A percentile compares a stretch with the other conserved stretches of the same genome.
These are phyloP conservation scores for Zygosaccharomyces sapae DNA, from an alignment of 1,139 yeast species.

Conservation along the genomic window DNA sequence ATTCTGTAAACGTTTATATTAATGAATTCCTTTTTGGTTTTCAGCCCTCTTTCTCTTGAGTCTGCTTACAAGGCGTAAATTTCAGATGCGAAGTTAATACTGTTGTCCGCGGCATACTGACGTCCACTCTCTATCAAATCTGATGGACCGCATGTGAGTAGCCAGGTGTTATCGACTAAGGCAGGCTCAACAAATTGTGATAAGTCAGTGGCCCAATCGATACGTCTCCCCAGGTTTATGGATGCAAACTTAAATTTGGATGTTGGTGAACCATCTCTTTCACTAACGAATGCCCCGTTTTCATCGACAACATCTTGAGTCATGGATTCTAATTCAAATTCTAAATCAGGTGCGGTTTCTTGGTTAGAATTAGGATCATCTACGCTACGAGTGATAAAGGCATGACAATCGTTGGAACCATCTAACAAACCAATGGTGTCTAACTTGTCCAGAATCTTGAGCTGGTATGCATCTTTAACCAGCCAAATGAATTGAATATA, in stretches of 20 bases:
- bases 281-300: slow-evolving; percentile 18
- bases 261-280: not conserved
- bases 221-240: slow-evolving; percentile 22
- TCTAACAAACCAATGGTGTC: slow-evolving; percentile 6
- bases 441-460: slow-evolving; percentile 17
- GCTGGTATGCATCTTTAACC: slow-evolving; percentile 22
- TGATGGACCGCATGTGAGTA: slow-evolving; percentile 26
- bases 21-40: not conserved
- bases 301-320: slow-evolving; percentile 19
- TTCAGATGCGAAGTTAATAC: slow-evolving; percentile 23
- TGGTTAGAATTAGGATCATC: slow-evolving; percentile 8
- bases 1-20: not conserved
- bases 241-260: slow-evolving; percentile 15
- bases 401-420: slow-evolving; percentile 14
- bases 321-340: slow-evolving; percentile 20
- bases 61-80: slow-evolving; percentile 17
- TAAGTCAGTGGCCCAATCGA: slow-evolving; percentile 26
- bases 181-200: slow-evolving; percentile 22
- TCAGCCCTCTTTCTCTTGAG: not conserved
- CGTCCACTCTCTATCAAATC: slow-evolving; percentile 19
- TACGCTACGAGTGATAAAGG: slow-evolving; percentile 12
- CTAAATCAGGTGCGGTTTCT: slow-evolving; percentile 14
- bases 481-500: slow-evolving; percentile 31
- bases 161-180: slow-evolving; percentile 19
- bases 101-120: slow-evolving; percentile 18